Evolutionary conservation across 345 rosid species (phyloP).

Genomic region (Gossypium rotundifolium): DNA sequence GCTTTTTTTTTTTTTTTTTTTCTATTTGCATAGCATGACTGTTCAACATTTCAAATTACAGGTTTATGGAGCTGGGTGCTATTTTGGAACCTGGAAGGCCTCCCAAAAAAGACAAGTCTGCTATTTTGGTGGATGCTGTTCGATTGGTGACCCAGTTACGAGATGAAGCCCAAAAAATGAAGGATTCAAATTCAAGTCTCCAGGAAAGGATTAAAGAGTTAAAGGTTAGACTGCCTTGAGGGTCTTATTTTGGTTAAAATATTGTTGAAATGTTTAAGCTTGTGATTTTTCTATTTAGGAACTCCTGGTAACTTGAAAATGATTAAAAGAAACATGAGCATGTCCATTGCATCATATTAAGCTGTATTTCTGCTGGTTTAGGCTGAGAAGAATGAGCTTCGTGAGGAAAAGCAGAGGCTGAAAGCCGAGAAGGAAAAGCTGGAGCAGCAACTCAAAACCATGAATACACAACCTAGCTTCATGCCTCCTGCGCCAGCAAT

Average conservation of each 20-base stretch:
- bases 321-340: not conserved
- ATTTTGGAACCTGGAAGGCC: conserved; percentile 85
- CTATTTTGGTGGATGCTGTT: conserved; percentile 70
- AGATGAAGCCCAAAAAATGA: conserved; percentile 69
- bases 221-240: conserved; percentile 38
- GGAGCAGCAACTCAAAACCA: conserved; percentile 61
- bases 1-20: not conserved
- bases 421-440: conserved; percentile 58
- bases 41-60: conserved; percentile 21
- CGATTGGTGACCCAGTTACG: conserved; percentile 78
- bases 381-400: conserved; percentile 86
- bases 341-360: not conserved
- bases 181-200: conserved; percentile 78
- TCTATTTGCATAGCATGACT: conserved; percentile 2
- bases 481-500: conserved; percentile 49
- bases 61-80: conserved; percentile 84
- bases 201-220: conserved; percentile 78
- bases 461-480: conserved; percentile 66
- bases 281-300: not conserved
- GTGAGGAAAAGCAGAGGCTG: conserved; percentile 65
- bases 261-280: not conserved
- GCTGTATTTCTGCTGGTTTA: conserved; percentile 16
- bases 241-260: not conserved
- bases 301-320: not conserved
- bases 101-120: conserved; percentile 90